A percentile compares a stretch with the other conserved stretches of the same genome.
Evolutionary conservation across 495 filamentous ascomycete genomes (phyloP).

Genomic region (Penicillium manginii): DNA sequence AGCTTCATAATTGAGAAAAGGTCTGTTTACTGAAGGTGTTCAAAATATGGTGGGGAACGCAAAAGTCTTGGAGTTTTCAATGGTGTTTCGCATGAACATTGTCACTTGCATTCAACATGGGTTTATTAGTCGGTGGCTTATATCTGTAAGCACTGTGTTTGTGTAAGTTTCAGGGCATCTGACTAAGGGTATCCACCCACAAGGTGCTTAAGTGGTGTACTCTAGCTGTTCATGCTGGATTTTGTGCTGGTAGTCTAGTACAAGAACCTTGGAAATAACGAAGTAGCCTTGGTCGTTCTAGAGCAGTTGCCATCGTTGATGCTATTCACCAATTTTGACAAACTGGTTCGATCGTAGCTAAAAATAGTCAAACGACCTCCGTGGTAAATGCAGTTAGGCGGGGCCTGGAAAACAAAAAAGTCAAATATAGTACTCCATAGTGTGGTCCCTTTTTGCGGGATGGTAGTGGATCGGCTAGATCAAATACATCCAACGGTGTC

Average conservation of each 20-base stretch:
- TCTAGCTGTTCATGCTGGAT: background rate
- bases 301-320: too few species aligned
- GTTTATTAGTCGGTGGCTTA: slow-evolving; percentile 14
- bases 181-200: slow-evolving; percentile 1
- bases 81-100: background rate
- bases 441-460: background rate
- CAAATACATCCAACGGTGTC: background rate
- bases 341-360: background rate
- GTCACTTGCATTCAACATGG: background rate
- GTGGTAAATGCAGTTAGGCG: slow-evolving; percentile 3
- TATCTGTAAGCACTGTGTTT: slow-evolving; percentile 32
- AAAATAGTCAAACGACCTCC: slow-evolving; percentile 1
- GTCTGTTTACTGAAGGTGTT: background rate
- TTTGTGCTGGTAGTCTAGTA: background rate
- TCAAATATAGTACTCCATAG: background rate
- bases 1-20: background rate
- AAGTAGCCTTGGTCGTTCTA: background rate
- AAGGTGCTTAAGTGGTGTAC: background rate
- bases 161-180: slow-evolving; percentile 17
- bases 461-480: background rate
- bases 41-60: background rate
- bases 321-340: background rate
- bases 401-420: background rate
- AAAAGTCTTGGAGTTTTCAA: background rate
- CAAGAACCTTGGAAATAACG: background rate